phyloP scores from a whole-genome alignment of 495 filamentous ascomycete genomes.

The Hyaloscypha finlandica region DNA sequence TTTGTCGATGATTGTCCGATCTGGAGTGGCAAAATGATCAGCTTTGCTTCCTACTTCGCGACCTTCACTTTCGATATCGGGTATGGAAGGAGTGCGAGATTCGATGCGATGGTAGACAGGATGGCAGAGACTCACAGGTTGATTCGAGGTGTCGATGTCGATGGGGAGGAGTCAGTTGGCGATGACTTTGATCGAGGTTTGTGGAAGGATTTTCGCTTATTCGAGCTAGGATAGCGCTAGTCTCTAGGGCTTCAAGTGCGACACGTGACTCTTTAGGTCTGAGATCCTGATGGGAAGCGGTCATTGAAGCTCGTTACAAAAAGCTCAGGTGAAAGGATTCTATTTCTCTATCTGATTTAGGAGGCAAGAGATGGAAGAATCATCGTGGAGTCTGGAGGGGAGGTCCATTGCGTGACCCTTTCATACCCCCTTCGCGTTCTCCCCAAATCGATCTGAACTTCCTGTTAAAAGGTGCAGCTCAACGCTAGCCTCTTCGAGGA shows the following conservation, averaged over 20 bases:
- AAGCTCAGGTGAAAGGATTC: too few relatives aligned
- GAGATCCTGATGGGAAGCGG: too few relatives aligned
- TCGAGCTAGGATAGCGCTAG: background rate
- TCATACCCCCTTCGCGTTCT: too few relatives aligned
- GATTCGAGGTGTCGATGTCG: conserved; percentile 1
- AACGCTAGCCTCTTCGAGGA: too few relatives aligned
- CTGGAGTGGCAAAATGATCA: conserved; percentile 13
- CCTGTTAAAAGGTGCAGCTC: too few relatives aligned
- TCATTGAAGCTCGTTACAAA: too few relatives aligned
- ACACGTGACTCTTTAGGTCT: background rate
- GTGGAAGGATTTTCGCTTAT: background rate
- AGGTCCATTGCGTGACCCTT: too few relatives aligned
- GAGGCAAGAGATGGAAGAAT: too few relatives aligned
- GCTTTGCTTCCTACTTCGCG: background rate
- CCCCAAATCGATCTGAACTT: too few relatives aligned
- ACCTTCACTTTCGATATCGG: background rate
- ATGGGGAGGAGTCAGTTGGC: background rate
- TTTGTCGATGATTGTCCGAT: conserved; percentile 17
- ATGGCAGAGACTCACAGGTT: conserved; percentile 11
- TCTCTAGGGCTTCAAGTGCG: background rate
- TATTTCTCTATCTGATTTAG: too few relatives aligned
- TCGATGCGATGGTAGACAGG: background rate
- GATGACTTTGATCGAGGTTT: background rate
- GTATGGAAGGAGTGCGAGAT: background rate
- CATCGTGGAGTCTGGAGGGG: too few relatives aligned